phyloP scores from a whole-genome alignment of 225 moss, liverwort and hornwort genomes.

The Bryum argenteum region DNA sequence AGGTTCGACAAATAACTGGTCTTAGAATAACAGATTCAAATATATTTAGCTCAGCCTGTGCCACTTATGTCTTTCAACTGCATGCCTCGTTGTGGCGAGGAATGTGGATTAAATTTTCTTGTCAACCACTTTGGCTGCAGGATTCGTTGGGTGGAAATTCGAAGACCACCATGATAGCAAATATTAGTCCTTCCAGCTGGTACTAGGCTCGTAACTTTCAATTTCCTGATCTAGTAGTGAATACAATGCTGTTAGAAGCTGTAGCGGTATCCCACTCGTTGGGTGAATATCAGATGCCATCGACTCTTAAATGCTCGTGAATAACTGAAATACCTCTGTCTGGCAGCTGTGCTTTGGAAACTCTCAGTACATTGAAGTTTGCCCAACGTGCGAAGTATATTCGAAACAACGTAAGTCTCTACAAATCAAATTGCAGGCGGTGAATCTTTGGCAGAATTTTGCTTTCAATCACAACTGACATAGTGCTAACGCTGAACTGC shows the following conservation, averaged over 20 bases:
- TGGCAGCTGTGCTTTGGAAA: constrained; percentile 71
- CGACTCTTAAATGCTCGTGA: background rate
- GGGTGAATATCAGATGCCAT: background rate
- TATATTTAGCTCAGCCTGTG: background rate
- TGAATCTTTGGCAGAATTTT: background rate
- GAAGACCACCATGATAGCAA: constrained; percentile 71
- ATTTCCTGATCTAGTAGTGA: background rate
- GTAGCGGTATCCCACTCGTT: background rate
- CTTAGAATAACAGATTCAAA: background rate
- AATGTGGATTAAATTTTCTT: background rate
- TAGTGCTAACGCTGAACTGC: constrained; percentile 14
- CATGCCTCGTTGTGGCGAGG: background rate
- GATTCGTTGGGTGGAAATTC: constrained; percentile 71
- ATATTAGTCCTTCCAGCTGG: constrained; percentile 74
- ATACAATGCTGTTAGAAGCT: background rate
- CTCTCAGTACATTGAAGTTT: constrained; percentile 70
- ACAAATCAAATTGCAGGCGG: background rate
- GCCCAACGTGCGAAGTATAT: constrained; percentile 73
- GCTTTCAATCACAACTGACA: background rate
- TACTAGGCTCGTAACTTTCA: constrained; percentile 23
- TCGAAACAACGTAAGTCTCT: constrained; percentile 51
- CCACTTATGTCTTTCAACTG: background rate
- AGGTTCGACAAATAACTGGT: constrained; percentile 39
- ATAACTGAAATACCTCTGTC: constrained; percentile 21
- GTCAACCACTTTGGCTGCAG: constrained; percentile 34